phyloP scores from a whole-genome alignment of 192 early-diverging fungal species.

The Entrophospora sp. region DNA sequence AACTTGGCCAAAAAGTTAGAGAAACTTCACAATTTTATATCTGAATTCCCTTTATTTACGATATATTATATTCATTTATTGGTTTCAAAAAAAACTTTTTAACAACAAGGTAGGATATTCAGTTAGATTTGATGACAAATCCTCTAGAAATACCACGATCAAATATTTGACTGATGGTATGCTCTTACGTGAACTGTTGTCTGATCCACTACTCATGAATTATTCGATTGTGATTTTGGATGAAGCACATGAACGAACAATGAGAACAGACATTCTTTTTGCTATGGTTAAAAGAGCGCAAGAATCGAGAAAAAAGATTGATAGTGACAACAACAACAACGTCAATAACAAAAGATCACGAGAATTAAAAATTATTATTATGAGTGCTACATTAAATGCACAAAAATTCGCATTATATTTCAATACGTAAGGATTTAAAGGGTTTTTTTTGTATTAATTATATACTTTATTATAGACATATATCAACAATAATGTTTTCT shows the following conservation, averaged over 20 bases:
- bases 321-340: constrained; percentile 32
- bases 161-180: constrained; percentile 98
- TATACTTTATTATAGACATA: too few species aligned
- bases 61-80: too few species aligned
- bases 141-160: constrained; percentile 66
- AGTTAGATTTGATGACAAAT: constrained; percentile 92
- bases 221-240: constrained; percentile 90
- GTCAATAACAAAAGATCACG: constrained; percentile 36
- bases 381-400: constrained; percentile 95
- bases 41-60: too few species aligned
- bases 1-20: constrained; percentile 42
- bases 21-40: not conserved
- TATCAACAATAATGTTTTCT: not conserved
- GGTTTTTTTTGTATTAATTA: too few species aligned
- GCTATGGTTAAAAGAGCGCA: constrained; percentile 91
- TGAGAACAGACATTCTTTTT: constrained; percentile 91
- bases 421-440: constrained; percentile 44
- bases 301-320: constrained; percentile 48
- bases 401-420: constrained; percentile 89
- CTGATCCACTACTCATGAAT: constrained; percentile 62
- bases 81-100: too few species aligned
- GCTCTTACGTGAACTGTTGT: constrained; percentile 82
- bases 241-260: constrained; percentile 96
- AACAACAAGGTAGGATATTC: constrained; percentile 93
- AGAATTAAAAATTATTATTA: constrained; percentile 91